Base-by-base conservation (phyloP, 495 filamentous ascomycete species). In the Penicillium lagena region DNA sequence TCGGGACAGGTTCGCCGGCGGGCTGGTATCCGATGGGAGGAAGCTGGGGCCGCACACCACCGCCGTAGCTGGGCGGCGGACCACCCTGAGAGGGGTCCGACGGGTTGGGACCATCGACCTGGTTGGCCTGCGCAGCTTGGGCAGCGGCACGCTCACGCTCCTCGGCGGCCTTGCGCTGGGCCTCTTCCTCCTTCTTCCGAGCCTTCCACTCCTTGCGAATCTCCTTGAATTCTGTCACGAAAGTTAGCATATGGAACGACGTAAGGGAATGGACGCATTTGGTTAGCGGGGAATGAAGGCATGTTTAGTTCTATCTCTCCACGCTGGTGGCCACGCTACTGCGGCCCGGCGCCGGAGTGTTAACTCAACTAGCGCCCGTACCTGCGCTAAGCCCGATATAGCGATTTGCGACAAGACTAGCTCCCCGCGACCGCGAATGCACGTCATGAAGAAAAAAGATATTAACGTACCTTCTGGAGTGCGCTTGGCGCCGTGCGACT, bases 141-240 rank as follows among this genome's bases (percentile, higher is more conserved):
- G 73, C 79, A 22, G 78, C 78, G 38, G 78, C 77, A 38, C 89
- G 86, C 49, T 86, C 80, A 45, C 89, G 81, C 52, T 97, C 93
- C 54, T 96, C 93, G 5, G 87, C 86, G 14, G 83, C 86, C 77
- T 97, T 97, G 54, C 93, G 85, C 58, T 76, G 72, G 45, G 80
- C 81, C 46, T 97, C 93, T 54, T 97, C 93, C 65, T 98, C 93
- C 86, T 98, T 97, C 80, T 97, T 98, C 48, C 90, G 88, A 12
- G 87, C 86, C 67, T 98, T 98, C 93, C 93, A 98, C 61, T 96
- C 90, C 64, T 96, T 96, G 41, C 93, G 87, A 47, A 98, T 97
- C 56, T 98, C 93, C 68, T 98, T 98, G 70, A 98, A 98, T 65
- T 97, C 93, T 98, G 58, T 53, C 34, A 51, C 10, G 29, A 15